Base-by-base conservation (phyloP, 106 monocot species). In the Narthecium ossifragum region DNA sequence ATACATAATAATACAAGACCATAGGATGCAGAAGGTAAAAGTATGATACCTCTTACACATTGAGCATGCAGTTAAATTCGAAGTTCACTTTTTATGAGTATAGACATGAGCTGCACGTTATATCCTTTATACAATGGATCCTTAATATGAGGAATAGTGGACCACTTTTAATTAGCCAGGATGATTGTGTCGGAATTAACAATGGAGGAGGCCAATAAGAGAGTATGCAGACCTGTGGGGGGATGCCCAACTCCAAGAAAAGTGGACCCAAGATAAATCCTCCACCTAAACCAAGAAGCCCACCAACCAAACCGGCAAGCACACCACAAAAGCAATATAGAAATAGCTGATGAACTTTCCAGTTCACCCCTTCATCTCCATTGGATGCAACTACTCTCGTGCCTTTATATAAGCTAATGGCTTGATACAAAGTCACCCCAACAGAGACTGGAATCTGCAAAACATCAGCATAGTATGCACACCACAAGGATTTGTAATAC, bases 401-500 rank as follows among this genome's bases (percentile, higher is more conserved):
- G 40, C 85, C 93, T 20, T 34, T 77, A 54, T 78, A 89, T 31
- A 93, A 71, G 23, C 80, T 73, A 13, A 85, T 28, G 12, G 76
- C 79, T 73, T 85, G 80, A 47, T 82, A 85, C 46, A 68, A 52
- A 36, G 85, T 83, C 34, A 89, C 93, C 6, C 82, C 80, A 23
- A 82, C 57, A 34, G 92, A 51, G 45, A 93, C 84, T 45, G 92
- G 92, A 34, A 93, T 68, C 92, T 93, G 61, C 61, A 68, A 46
- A 31, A 21, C 30, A 50, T 10, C 3, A 59, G 11, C 12, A 53
- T 28, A 61, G 18, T 34, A 21, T 6, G 15, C 22, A 55, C 31
- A 28, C 25, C 29, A 66, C 12, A 26, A 48, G 24, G 9, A 9
- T 27, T n/a, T n/a, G n/a, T n/a, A n/a, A n/a, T n/a, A n/a, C n/a